Base-by-base conservation (phyloP, 805 yeast species). In the Kurtzmaniella fragi region DNA sequence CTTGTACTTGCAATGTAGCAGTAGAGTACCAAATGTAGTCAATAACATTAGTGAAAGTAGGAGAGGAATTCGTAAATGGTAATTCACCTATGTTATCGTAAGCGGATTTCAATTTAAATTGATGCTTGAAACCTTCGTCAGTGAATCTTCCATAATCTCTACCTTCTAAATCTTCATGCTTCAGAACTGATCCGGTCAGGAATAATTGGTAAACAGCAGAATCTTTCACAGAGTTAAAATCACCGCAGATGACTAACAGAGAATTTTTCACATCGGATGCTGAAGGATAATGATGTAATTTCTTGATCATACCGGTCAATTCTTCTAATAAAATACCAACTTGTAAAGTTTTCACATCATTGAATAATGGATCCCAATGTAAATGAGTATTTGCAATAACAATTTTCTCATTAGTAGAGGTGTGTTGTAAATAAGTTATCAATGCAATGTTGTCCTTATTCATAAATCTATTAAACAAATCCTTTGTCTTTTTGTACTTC, bases 321-420 rank as follows among this genome's bases (percentile, higher is more conserved):
- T 93, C 96, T 52, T 91, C 97, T 52, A 93, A 65, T 46, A 93
- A 67, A 23, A 93, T 83, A 32, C 96, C 97, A 40, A 86, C 93
- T 68, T 93, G 99, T 65, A 93, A 83, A 2, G 97, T 80, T 61
- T 93, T 93, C 41, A 93, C 99, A 64, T 93, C 99, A 57, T 87
- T 87, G 56, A 82, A 86, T 36, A 85, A 87, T 3, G 99, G 99
- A 67, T 93, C 97, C 98, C 99, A 93, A 61, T 91, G 97, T 59
- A 93, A 77, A 71, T 93, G 99, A 0, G 98, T 91, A 53, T 89
- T 91, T 3, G 85, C 89, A 28, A 88, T 70, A 48, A 86, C 71
- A 29, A 91, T 63, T 45, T 75, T 75, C 56, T 82, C 84, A 13
- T 90, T 88, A 5, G 90, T 77, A 39, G 73, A 75, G 27, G 70